phyloP scores from a whole-genome alignment of 1,284 basidiomycete species.

The Cryptococcus sp. region DNA sequence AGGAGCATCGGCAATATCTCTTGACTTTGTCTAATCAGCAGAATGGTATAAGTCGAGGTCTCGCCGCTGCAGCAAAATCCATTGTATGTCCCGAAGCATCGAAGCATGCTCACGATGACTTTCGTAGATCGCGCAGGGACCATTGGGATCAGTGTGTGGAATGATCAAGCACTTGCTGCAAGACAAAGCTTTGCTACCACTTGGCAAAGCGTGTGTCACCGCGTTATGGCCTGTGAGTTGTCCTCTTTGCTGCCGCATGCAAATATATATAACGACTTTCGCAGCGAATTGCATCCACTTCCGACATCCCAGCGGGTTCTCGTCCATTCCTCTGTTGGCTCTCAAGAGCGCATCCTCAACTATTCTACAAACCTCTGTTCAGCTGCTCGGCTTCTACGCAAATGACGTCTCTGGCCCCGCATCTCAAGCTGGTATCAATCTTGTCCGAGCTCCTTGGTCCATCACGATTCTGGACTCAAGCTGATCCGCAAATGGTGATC shows the following conservation, averaged over 20 bases:
- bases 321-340: constrained; percentile 34
- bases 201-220: constrained; percentile 13
- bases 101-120: background rate
- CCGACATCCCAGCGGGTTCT: constrained; percentile 3
- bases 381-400: constrained; percentile 65
- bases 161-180: constrained; percentile 19
- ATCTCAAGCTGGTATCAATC: constrained; percentile 61
- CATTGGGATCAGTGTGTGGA: constrained; percentile 4
- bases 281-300: constrained; percentile 16
- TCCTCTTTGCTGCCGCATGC: background rate
- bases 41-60: constrained; percentile 1
- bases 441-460: constrained; percentile 60
- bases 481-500: constrained; percentile 73
- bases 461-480: constrained; percentile 62
- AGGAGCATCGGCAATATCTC: constrained; percentile 2
- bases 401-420: constrained; percentile 61
- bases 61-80: constrained; percentile 9
- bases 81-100: constrained; percentile 9
- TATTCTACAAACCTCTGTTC: constrained; percentile 75
- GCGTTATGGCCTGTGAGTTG: constrained; percentile 21
- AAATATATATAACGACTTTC: background rate
- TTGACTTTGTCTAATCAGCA: background rate
- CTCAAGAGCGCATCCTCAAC: constrained; percentile 56
- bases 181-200: constrained; percentile 2
- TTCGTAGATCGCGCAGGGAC: constrained; percentile 3